Conservation (phyloP, 257 asterid species). For the Solanum tacnaense region DNA sequence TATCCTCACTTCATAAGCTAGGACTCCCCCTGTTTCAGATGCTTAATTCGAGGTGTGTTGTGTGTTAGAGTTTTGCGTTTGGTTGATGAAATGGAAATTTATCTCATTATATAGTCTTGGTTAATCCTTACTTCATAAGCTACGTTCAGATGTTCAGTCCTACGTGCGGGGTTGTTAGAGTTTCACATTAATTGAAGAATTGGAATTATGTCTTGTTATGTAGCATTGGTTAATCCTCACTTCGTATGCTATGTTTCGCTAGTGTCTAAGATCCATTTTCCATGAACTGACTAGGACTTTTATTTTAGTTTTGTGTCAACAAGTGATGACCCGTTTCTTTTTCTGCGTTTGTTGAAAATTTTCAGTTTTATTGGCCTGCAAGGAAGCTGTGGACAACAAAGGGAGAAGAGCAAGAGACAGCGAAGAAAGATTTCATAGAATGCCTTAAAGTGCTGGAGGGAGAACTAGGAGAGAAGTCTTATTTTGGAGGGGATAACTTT, state of each 20-base stretch:
- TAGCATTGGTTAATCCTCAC: background rate
- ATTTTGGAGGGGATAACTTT: constrained; percentile 6
- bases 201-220: background rate
- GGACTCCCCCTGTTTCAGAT: background rate
- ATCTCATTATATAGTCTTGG: background rate
- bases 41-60: background rate
- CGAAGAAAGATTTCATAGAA: constrained; percentile 11
- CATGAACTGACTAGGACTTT: background rate
- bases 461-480: constrained; percentile 6
- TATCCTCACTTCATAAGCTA: background rate
- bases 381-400: background rate
- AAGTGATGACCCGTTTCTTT: background rate
- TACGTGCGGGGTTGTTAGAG: background rate
- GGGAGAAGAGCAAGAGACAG: constrained; percentile 9
- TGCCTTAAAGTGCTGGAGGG: background rate
- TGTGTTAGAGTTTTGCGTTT: background rate
- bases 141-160: background rate
- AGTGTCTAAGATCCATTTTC: background rate
- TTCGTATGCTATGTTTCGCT: background rate
- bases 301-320: background rate
- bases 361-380: constrained; percentile 1
- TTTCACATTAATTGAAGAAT: background rate
- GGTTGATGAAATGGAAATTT: background rate
- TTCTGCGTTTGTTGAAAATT: background rate
- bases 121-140: background rate